Base-by-base conservation (phyloP, 1,284 basidiomycete species). In the Anthracocystis walkeri region DNA sequence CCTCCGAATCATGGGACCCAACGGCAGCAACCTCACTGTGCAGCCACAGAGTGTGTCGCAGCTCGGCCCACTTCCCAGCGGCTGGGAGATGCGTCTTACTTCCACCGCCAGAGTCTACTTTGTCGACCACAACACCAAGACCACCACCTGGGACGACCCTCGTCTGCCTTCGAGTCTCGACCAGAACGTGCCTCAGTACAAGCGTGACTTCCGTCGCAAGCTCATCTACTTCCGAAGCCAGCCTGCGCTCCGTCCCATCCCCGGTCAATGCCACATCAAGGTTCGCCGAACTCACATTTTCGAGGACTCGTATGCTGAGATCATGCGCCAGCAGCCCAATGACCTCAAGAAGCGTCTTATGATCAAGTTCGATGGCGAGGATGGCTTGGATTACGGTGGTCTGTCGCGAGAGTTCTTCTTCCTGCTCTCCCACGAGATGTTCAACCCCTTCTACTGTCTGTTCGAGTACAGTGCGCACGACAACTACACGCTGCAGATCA, bases 351-450 rank as follows among this genome's bases (percentile, higher is more conserved):
- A 95, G 88, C 88, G 97, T 70, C 87, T 99, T 80, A 97, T 98
- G 93, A 93, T 99, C 87, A 97, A 93, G 88, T 99, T 99, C 83
- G 96, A 98, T 77, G 95, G 95, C 53, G 96, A 99, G 86, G 97
- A 99, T 86, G 97, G 95, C 79, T 86, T 99, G 77, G 97, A 99
- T 88, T 99, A 98, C 82, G 96, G 96, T 85, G 96, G 96, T 88
- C 90, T 98, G 52, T 96, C 95, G 49, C 94, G 95, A 88, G 96
- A 99, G 88, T 98, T 96, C 92, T 99, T 99, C 91, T 99, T 99
- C 93, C 88, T 99, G 61, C 89, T 99, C 59, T 97, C 95, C 33
- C 97, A 99, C 87, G 97, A 99, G 75, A 87, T 87, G 86, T 87
- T 87, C 83, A 87, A 87, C 78, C 85, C 85, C 56, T 97, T 96